Base-by-base conservation (phyloP, 2,329 filamentous ascomycete genomes). In the Venturia pyrina region DNA sequence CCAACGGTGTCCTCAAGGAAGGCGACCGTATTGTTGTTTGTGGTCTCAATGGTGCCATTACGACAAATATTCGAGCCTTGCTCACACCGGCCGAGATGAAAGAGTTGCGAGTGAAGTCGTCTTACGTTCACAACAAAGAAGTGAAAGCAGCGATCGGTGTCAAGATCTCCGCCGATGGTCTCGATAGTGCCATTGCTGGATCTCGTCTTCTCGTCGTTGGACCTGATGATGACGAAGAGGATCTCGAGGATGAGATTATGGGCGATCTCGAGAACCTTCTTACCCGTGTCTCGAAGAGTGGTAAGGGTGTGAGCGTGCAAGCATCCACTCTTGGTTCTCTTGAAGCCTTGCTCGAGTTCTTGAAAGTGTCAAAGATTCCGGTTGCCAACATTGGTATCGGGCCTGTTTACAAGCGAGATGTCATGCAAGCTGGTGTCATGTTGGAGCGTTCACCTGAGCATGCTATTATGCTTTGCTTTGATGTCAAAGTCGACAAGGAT, bases 381-480 rank as follows among this genome's bases (percentile, higher is more conserved):
- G 95, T 99, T 28, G 89, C 92, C 71, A 96, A 97, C 76, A 96
- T 99, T 69, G 93, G 91, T 67, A 98, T 99, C 73, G 95, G 95
- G 61, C 95, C 95, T 2, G 93, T 99, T 48, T 98, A 90, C 85
- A 97, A 97, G 83, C 91, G 95, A 73, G 95, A 99, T 78, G 90
- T 99, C 65, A 95, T 98, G 85, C 93, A 87, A 84, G 91, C 81
- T 1, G 93, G 91, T 73, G 89, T 91, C 71, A 99, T 99, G 95
- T 77, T 98, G 73, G 95, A 99, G 79, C 98, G 97, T 81, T 85
- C 88, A 19, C 91, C 91, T 70, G 93, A 99, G 75, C 96, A 88
- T 71, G 95, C 95, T n/a, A 91, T 98, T 75, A 99, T 99, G 95
- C 87, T 99, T 63, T 98, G 95, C 77, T 99, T 99, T 83, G 96